Evolutionary conservation across 2,329 filamentous ascomycete species (phyloP).

Genomic region (Penicillium palitans): DNA sequence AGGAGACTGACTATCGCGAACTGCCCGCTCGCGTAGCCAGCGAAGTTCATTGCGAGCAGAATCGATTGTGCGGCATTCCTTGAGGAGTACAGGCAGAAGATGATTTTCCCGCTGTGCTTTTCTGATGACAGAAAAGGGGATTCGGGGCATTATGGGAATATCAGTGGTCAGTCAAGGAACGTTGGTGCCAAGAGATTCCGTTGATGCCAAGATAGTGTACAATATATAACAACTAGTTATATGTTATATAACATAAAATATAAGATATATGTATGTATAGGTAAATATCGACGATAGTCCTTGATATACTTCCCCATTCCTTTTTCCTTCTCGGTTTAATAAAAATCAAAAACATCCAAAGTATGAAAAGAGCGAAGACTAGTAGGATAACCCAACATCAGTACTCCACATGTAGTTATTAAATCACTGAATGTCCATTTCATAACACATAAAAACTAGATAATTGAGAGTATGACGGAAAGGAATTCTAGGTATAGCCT

Average conservation of each 20-base stretch:
- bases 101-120: slow-evolving; percentile 37
- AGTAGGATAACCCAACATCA: too few species aligned
- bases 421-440: background rate
- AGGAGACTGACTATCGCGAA: slow-evolving; percentile 17
- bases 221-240: too few species aligned
- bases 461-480: background rate
- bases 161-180: background rate
- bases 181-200: slow-evolving; percentile 6
- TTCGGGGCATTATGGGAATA: slow-evolving; percentile 43
- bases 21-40: slow-evolving; percentile 46
- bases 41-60: slow-evolving; percentile 50
- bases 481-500: slow-evolving; percentile 10
- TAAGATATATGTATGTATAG: too few species aligned
- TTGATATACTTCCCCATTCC: too few species aligned
- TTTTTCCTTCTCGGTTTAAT: too few species aligned
- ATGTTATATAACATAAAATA: too few species aligned
- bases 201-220: background rate
- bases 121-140: slow-evolving; percentile 39
- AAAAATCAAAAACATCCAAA: too few species aligned
- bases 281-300: too few species aligned
- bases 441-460: slow-evolving; percentile 10
- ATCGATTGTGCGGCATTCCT: slow-evolving; percentile 45
- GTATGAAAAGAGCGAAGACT: too few species aligned
- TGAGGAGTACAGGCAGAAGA: slow-evolving; percentile 45
- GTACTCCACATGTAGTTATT: background rate